Evolutionary conservation across 176 grass and related monocot species (phyloP).

Genomic region (Triticum monococcum): DNA sequence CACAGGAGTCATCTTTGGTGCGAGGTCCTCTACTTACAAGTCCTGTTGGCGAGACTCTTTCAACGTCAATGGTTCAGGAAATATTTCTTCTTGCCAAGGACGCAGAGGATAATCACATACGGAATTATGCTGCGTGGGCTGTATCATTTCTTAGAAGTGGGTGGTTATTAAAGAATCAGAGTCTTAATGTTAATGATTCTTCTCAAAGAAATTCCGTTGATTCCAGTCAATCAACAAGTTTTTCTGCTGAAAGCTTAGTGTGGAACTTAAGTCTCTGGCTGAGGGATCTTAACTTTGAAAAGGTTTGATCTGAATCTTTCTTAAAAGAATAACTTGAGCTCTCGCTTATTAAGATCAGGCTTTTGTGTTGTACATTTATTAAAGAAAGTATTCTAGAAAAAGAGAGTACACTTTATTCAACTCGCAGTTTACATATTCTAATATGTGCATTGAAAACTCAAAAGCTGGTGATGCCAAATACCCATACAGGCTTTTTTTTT

Average conservation of each 20-base stretch:
- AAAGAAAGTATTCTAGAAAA: not conserved
- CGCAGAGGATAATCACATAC: conserved; percentile 60
- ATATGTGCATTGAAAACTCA: conserved; percentile 7
- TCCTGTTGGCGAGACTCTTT: conserved; percentile 68
- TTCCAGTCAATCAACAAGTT: conserved; percentile 44
- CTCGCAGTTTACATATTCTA: not conserved
- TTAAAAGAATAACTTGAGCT: conserved; percentile 12
- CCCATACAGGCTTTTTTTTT: not conserved
- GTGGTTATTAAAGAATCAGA: conserved; percentile 57
- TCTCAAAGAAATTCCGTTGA: conserved; percentile 44
- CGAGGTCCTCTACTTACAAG: conserved; percentile 64
- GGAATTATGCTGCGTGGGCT: conserved; percentile 81
- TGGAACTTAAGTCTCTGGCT: conserved; percentile 85
- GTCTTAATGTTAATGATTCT: conserved; percentile 37
- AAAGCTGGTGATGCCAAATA: conserved; percentile 5
- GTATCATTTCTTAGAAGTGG: conserved; percentile 80
- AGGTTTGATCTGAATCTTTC: conserved; percentile 55
- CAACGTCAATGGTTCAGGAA: conserved; percentile 73
- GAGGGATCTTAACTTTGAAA: conserved; percentile 59
- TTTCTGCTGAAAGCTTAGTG: conserved; percentile 73
- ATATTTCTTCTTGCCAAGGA: conserved; percentile 91
- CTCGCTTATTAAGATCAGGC: not conserved
- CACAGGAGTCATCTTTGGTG: conserved; percentile 67
- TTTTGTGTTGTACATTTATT: not conserved
- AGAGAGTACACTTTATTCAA: not conserved